A percentile compares a stretch with the other conserved stretches of the same genome.
Evolutionary conservation across 768 basidiomycete species (phyloP).

Genomic region (Dioszegia hungarica): DNA sequence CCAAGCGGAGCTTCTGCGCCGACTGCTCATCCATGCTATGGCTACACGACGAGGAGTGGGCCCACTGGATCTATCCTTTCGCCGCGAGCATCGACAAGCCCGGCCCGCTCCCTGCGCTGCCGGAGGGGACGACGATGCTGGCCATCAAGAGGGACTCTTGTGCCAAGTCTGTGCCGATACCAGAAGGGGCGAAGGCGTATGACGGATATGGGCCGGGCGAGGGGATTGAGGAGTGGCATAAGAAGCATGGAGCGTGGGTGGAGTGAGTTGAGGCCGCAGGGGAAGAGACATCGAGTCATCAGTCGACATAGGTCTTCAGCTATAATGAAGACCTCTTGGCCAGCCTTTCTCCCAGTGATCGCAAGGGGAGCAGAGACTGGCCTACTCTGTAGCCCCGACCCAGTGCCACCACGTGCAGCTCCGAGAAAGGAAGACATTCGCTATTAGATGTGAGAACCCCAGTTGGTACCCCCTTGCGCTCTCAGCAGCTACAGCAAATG

Average conservation of each 20-base stretch:
- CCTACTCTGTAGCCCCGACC: no score
- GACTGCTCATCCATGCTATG: constrained; percentile 47
- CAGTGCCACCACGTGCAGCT: no score
- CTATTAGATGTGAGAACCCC: no score
- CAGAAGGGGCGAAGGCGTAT: constrained; percentile 33
- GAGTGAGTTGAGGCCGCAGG: constrained; percentile 18
- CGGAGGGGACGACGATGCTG: constrained; percentile 24
- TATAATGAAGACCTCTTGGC: no score
- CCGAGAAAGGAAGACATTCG: no score
- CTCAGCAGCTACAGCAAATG: no score
- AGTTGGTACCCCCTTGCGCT: no score
- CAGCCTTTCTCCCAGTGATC: no score
- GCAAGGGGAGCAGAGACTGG: no score
- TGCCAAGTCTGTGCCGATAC: constrained; percentile 35
- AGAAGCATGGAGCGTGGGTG: constrained; percentile 43
- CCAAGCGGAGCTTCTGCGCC: constrained; percentile 40
- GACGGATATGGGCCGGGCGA: constrained; percentile 38
- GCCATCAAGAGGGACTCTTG: constrained; percentile 40
- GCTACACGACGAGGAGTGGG: constrained; percentile 44
- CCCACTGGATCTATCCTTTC: constrained; percentile 49
- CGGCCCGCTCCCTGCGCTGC: constrained; percentile 38
- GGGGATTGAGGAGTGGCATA: constrained; percentile 48
- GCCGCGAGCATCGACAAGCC: constrained; percentile 45
- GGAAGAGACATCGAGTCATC: no score
- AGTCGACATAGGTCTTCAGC: no score